phyloP scores from a whole-genome alignment of 2,329 filamentous ascomycete genomes.

The Beauveria pseudobassiana region DNA sequence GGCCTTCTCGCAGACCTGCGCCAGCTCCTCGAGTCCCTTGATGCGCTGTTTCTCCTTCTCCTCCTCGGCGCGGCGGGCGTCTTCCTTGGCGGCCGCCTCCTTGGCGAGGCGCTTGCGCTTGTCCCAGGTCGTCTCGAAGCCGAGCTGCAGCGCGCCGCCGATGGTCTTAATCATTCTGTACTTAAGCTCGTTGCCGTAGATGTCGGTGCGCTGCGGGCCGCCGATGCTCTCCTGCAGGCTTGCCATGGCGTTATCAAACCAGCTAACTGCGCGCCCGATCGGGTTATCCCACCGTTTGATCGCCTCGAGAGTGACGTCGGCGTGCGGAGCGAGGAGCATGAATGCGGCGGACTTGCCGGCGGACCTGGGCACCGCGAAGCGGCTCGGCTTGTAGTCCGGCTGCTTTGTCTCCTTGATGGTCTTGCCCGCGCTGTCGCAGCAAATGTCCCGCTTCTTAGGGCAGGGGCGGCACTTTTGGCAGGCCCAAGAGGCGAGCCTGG shows the following conservation, averaged over 20 bases:
- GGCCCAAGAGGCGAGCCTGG: too few relatives aligned
- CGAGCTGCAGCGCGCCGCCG: neutral
- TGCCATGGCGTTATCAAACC: conserved; percentile 4
- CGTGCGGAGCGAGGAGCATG: too few relatives aligned
- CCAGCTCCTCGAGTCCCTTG: neutral
- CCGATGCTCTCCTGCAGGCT: conserved; percentile 5
- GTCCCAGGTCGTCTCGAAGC: neutral
- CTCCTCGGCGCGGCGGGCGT: neutral
- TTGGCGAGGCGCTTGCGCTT: neutral
- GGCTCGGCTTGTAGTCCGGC: too few relatives aligned
- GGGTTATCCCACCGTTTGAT: conserved; percentile 6
- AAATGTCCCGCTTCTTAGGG: too few relatives aligned
- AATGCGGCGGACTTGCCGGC: too few relatives aligned
- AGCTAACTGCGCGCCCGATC: conserved; percentile 2
- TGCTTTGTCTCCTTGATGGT: too few relatives aligned
- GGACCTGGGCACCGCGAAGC: too few relatives aligned
- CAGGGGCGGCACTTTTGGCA: too few relatives aligned
- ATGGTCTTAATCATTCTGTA: neutral
- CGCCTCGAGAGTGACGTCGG: too few relatives aligned
- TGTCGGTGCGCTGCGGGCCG: conserved; percentile 1
- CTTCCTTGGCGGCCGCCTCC: neutral
- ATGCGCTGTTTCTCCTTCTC: neutral
- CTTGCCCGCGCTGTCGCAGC: too few relatives aligned
- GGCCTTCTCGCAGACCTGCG: neutral
- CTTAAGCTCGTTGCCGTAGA: neutral